Evolutionary conservation across 495 filamentous ascomycete species (phyloP), one percentile per base, ranked within the genome.

Genomic region (Penicillium fimorum): DNA sequence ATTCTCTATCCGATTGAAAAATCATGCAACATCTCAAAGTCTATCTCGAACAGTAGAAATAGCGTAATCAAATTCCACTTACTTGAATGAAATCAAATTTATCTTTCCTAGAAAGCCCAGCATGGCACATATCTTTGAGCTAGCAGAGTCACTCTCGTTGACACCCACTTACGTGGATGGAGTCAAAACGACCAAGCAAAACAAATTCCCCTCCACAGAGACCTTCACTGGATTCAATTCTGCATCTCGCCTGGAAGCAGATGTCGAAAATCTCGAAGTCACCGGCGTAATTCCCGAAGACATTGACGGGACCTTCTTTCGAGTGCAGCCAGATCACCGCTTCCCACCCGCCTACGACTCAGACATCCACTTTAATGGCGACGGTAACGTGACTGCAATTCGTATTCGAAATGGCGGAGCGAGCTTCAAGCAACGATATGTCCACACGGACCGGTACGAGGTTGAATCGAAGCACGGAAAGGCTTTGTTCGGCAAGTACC

Each of bases 321-420:
- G 69, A 1, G 62, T 69, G 2, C 67, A 69, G 69, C 63, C 65
- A 10, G 69, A 71, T 37, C 67, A 65, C 10, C 58, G 61, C 9
- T 44, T 67, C 4, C 61, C 67, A 5, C 69, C 69, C 18, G 54
- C 41, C 46, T 53, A 22, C 22, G 50, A 54, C 33, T 47, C 42
- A 25, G 52, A 59, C 50, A 38, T 45, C 24, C 24, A 27, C n/a
- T 66, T 69, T 30, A 62, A 66, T 22, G 66, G 66, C 0, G 66
- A 69, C 63, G 76, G 76, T 2, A 70, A 70, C 42, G 78, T 86
- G 0, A 75, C 73, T 13, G 82, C 82, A 1, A 80, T 86, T 53
- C 63, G 71, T 3, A 78, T 86, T 51, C 46, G 72, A 43, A 60
- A 76, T 42, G 82, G 82, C 1, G 71, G 67, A 35, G 77, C 77